Evolutionary conservation across 306 rosid genomes (phyloP), one percentile per base, ranked within the genome.

Genomic region (Medicago arabica): DNA sequence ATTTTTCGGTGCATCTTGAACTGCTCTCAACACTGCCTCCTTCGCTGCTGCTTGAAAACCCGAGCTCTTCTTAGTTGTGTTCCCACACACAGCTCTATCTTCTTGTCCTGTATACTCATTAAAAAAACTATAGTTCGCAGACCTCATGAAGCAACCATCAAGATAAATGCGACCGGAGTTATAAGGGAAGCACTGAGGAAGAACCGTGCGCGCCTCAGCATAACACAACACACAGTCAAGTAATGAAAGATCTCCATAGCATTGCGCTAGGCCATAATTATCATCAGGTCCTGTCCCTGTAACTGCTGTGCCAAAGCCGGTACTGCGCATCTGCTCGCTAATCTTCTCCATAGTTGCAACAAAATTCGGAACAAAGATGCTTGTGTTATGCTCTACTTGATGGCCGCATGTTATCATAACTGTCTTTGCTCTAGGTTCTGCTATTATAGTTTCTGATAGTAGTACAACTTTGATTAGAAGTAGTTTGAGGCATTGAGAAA

Each of bases 81-180:
- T 89, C 53, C 88, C 91, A 62, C 98, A 95, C 15, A 86, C 80
- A 15, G 85, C 79, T 51, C 5, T 80, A 63, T 95, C 98, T 19
- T 66, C 76, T 5, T 86, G 80, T 50, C 96, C 98, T 16, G 0
- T 17, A 16, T 77, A 89, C 84, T 92, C 96, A 7, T 80, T 57
- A 62, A 75, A 89, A 69, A 95, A 95, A 77, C 90, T 87, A 78
- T 90, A 95, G 50, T 95, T 92, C 71, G 80, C 93, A 7, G 91
- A 84, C 78, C 98, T 89, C 98, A 95, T 89, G 88, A 90, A 95
- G 88, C 98, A 95, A 15, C 98, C 98, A 50, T 92, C 98, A 7
- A 92, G 89, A 85, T 67, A 90, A 72, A 95, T 85, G 28, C 96
- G 88, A 19, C 96, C 96, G 3, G 87, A 79, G 73, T 78, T 95